Base-by-base conservation (phyloP, 345 rosid species). In the Balakata baccata region DNA sequence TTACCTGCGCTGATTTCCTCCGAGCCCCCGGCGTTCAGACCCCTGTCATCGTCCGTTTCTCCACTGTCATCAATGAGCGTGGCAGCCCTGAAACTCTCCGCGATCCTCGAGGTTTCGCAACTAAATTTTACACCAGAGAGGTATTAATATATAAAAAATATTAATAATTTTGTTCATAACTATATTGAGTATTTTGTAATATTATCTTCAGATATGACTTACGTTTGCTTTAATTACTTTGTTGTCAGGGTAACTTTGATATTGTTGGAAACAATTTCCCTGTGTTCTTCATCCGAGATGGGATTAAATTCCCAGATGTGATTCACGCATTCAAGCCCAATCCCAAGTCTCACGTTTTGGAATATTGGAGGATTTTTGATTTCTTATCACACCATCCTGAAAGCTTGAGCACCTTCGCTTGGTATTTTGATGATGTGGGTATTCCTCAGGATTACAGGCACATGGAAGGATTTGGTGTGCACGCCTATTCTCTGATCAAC, bases 11-110 rank as follows among this genome's bases (percentile, higher is more conserved):
- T 63, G 99, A 95, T 84, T 95, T 95, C 81, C 99, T 95, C 14
- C 89, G 98, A 17, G 90, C 94, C 16, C 92, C 98, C 14, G 94
- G 97, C 38, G 97, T 85, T 74, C 97, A 95, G 84, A 95, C 99
- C 3, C 99, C 98, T 51, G 90, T 95, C 18, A 92, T 92, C 57
- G 94, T 91, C 70, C 98, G 99, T 41, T 95, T 95, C 93, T 95
- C 98, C 17, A 95, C 99, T 72, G 98, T 95, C 11, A 87, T 92
- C 82, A 98, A 95, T 68, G 98, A 95, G 81, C 97, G 98, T 76
- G 99, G 98, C 80, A 95, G 99, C 76, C 99, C 98, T n/a, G 98
- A 95, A 86, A 95, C 99, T 77, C 81, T 91, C 11, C 87, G 98
- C 75, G 99, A 91, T 59, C 96, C 96, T 73, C 91, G 99, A 53